phyloP scores from a whole-genome alignment of 768 basidiomycete species.

The Suillus subluteus region DNA sequence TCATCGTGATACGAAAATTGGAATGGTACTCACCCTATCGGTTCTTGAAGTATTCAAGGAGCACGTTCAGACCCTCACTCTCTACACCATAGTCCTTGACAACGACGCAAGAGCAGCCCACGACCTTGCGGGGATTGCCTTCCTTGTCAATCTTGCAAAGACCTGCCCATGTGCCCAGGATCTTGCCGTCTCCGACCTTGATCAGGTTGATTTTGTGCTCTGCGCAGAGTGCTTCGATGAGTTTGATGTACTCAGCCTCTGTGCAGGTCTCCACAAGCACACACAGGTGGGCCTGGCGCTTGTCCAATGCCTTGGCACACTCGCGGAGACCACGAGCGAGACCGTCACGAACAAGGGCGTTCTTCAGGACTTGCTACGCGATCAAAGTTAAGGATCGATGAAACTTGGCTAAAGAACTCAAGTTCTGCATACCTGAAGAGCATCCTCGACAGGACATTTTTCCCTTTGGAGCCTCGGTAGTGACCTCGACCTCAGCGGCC shows the following conservation, averaged over 20 bases:
- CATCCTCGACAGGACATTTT: constrained; percentile 96
- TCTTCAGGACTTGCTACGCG: constrained; percentile 95
- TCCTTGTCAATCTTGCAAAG: constrained; percentile 99
- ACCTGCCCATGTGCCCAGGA: constrained; percentile 97
- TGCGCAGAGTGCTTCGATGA: constrained; percentile 98
- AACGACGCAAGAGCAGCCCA: constrained; percentile 92
- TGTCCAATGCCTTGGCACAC: constrained; percentile 97
- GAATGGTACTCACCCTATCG: constrained; percentile 56
- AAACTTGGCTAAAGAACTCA: background rate
- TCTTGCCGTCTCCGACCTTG: constrained; percentile 98
- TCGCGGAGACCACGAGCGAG: constrained; percentile 98
- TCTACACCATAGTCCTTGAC: constrained; percentile 98
- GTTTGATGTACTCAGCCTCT: constrained; percentile 99
- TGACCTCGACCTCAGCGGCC: constrained; percentile 75
- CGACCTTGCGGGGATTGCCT: constrained; percentile 96
- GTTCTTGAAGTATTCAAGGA: constrained; percentile 96
- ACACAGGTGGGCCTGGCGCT: constrained; percentile 97
- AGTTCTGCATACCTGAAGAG: constrained; percentile 68
- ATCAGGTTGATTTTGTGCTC: constrained; percentile 99
- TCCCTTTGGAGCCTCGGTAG: constrained; percentile 90
- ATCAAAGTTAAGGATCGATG: constrained; percentile 1
- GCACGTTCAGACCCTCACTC: constrained; percentile 92
- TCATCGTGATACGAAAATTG: constrained; percentile 55
- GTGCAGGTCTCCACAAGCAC: constrained; percentile 99
- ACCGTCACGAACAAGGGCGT: constrained; percentile 96